Evolutionary conservation across 2,329 filamentous ascomycete genomes (phyloP).

Genomic region (Ilyonectria destructans): DNA sequence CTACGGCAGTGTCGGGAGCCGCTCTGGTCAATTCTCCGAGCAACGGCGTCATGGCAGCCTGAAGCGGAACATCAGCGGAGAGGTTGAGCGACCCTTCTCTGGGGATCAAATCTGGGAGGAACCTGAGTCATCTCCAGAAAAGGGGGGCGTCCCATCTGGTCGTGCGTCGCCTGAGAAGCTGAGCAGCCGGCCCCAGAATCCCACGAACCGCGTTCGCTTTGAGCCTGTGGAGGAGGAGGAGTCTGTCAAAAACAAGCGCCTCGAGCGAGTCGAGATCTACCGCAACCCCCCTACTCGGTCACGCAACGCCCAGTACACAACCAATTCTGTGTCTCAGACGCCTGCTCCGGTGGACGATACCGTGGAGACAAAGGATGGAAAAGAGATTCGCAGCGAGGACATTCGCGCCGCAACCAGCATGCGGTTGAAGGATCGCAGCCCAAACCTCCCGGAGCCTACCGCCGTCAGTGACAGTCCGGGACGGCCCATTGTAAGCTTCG

Average conservation of each 20-base stretch:
- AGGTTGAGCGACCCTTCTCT: slow-evolving; percentile 77
- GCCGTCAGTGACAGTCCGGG: slow-evolving; percentile 92
- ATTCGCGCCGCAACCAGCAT: slow-evolving; percentile 94
- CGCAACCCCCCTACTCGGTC: slow-evolving; percentile 88
- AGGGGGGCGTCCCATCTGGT: slow-evolving; percentile 39
- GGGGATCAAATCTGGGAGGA: slow-evolving; percentile 93
- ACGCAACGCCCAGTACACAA: slow-evolving; percentile 84
- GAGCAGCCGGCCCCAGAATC: slow-evolving; percentile 53
- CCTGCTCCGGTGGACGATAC: slow-evolving; percentile 57
- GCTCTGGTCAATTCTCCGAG: slow-evolving; percentile 55
- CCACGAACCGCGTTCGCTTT: slow-evolving; percentile 56
- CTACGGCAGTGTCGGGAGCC: slow-evolving; percentile 59
- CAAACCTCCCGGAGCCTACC: slow-evolving; percentile 89
- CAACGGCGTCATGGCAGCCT: slow-evolving; percentile 75
- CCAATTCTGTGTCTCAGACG: slow-evolving; percentile 67
- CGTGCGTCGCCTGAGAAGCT: slow-evolving; percentile 54
- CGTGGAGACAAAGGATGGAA: slow-evolving; percentile 79
- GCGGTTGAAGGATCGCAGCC: slow-evolving; percentile 87
- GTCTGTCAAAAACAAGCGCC: slow-evolving; percentile 51
- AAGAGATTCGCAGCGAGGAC: slow-evolving; percentile 89
- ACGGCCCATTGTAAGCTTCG: slow-evolving; percentile 97
- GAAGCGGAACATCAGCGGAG: slow-evolving; percentile 80
- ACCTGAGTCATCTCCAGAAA: slow-evolving; percentile 67
- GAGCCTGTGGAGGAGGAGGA: slow-evolving; percentile 60
- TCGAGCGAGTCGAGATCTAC: slow-evolving; percentile 81